These are phyloP conservation scores for Sporisorium exsertum DNA, from an alignment of 1,284 basidiomycete genomes.

Conservation along the genomic window DNA sequence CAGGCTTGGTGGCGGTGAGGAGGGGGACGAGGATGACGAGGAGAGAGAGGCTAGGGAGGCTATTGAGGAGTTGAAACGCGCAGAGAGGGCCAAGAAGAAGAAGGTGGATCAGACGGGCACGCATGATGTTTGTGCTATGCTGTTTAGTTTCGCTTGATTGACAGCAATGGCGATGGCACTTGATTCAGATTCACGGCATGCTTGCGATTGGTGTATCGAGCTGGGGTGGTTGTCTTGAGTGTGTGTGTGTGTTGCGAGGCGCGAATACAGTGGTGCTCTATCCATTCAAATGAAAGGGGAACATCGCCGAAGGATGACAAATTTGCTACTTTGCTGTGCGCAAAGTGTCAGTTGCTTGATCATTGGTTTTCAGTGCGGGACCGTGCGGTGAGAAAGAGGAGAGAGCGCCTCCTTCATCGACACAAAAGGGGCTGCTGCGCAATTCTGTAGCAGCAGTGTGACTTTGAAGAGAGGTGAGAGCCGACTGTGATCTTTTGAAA, in stretches of 20 bases:
- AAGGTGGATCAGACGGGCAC: conserved; percentile 42
- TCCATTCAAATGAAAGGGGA: too few species aligned
- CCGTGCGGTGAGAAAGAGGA: neutral
- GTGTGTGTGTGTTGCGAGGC: too few species aligned
- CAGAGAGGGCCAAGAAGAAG: conserved; percentile 47
- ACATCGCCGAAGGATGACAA: too few species aligned
- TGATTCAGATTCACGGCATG: neutral
- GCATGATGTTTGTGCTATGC: conserved; percentile 38
- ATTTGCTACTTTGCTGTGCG: neutral
- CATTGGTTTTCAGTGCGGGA: neutral
- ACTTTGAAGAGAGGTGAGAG: neutral
- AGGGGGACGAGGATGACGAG: conserved; percentile 36
- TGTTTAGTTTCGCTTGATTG: conserved; percentile 48
- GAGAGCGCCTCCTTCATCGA: neutral
- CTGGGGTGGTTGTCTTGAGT: neutral
- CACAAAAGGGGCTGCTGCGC: conserved; percentile 6
- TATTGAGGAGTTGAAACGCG: conserved; percentile 41
- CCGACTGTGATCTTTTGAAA: neutral
- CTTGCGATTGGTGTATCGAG: neutral
- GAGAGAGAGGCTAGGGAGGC: conserved; percentile 45
- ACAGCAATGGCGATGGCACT: neutral
- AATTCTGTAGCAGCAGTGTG: neutral
- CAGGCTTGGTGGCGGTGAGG: conserved; percentile 23
- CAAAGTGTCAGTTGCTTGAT: neutral
- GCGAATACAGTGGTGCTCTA: too few species aligned